Percentiles rank a stretch among this genome's conserved stretches.
Evolutionary conservation across 169 alveolate genomes (phyloP).

Genomic region (Gregarina niphandrodes): DNA sequence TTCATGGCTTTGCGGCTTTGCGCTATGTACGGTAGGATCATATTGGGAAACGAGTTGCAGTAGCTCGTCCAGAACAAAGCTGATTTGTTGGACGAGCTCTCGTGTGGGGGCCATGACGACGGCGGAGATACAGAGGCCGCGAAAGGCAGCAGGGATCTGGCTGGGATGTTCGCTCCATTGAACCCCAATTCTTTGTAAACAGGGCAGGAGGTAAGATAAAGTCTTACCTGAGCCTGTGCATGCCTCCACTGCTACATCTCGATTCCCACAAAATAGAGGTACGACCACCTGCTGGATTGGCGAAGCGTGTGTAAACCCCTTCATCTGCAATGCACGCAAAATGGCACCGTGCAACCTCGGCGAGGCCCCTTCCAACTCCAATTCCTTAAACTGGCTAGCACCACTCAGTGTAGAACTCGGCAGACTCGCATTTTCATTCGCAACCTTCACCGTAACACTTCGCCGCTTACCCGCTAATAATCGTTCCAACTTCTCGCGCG

Average conservation of each 20-base stretch:
- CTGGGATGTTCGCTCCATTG: conserved; percentile 10
- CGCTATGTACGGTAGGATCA: too few relatives aligned
- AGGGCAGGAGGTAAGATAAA: conserved; percentile 47
- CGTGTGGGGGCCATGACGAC: conserved; percentile 71
- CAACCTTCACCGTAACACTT: too few relatives aligned
- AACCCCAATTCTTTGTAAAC: conserved; percentile 27
- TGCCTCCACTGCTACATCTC: conserved; percentile 67
- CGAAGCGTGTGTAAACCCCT: conserved; percentile 5
- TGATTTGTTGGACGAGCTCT: conserved; percentile 52
- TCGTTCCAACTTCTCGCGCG: too few relatives aligned
- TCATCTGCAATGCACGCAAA: too few relatives aligned
- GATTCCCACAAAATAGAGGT: conserved; percentile 38
- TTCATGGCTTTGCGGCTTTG: too few relatives aligned
- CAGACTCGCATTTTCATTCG: too few relatives aligned
- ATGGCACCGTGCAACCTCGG: too few relatives aligned
- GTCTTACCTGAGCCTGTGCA: conserved; percentile 73
- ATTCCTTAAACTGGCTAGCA: too few relatives aligned
- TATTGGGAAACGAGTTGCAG: conserved; percentile 8
- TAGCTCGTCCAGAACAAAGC: conserved; percentile 29
- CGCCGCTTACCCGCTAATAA: too few relatives aligned
- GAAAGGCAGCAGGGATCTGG: conserved; percentile 35
- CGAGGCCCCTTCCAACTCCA: too few relatives aligned
- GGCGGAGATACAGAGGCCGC: too few relatives aligned
- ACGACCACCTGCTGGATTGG: conserved; percentile 30
- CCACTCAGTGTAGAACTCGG: too few relatives aligned